These are phyloP conservation scores for Tricholoma terreum DNA, from an alignment of 768 basidiomycete species.

Conservation along the genomic window DNA sequence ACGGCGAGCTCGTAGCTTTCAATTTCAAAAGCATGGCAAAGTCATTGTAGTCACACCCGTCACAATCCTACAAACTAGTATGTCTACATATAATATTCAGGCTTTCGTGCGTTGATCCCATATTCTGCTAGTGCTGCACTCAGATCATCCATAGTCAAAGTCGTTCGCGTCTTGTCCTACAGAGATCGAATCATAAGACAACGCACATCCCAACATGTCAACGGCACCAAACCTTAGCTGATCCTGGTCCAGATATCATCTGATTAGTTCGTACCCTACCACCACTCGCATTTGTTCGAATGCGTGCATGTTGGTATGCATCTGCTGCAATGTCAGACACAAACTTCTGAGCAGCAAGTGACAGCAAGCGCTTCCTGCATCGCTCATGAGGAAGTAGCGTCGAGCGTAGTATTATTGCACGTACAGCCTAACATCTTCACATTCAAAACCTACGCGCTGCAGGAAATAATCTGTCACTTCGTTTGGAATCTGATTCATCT, in stretches of 20 bases:
- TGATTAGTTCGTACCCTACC: constrained; percentile 67
- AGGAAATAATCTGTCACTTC: constrained; percentile 98
- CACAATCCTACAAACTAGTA: not conserved
- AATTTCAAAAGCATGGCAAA: constrained; percentile 43
- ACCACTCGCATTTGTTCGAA: constrained; percentile 82
- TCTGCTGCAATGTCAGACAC: constrained; percentile 95
- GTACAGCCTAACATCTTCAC: constrained; percentile 89
- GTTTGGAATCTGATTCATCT: constrained; percentile 74
- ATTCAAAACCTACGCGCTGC: constrained; percentile 93
- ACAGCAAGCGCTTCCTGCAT: constrained; percentile 85
- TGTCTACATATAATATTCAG: constrained; percentile 83
- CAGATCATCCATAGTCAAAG: constrained; percentile 96
- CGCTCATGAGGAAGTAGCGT: not conserved
- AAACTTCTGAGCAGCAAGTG: constrained; percentile 96
- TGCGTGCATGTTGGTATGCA: constrained; percentile 96
- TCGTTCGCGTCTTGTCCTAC: constrained; percentile 89
- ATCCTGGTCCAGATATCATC: constrained; percentile 52
- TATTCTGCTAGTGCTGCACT: constrained; percentile 93
- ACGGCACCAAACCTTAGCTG: constrained; percentile 50
- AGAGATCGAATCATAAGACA: not conserved
- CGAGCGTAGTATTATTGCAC: constrained; percentile 18
- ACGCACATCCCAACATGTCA: not conserved
- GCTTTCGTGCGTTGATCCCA: constrained; percentile 90
- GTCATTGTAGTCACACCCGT: constrained; percentile 9
- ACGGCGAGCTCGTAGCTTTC: constrained; percentile 27